phyloP scores from a whole-genome alignment of 2,329 filamentous ascomycete species.

The Scytalidium lignicola region DNA sequence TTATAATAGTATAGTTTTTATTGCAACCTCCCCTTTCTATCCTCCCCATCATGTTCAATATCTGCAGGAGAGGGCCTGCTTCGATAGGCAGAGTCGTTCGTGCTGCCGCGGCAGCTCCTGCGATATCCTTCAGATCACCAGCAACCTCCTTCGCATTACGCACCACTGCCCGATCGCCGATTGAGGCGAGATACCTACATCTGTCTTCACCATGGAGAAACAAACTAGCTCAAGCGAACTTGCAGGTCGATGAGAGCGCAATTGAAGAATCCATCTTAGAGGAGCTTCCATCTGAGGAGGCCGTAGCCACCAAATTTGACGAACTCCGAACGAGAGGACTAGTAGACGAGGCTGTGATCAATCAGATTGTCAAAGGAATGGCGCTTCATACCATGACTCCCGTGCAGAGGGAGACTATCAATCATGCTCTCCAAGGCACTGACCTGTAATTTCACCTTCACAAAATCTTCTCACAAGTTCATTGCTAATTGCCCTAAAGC shows the following conservation, averaged over 20 bases:
- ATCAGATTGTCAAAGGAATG: conserved; percentile 65
- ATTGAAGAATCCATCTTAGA: not conserved
- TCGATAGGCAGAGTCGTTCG: conserved; percentile 25
- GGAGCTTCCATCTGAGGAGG: not conserved
- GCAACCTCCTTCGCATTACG: conserved; percentile 15
- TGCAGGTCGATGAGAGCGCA: conserved; percentile 4
- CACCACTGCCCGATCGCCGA: conserved; percentile 8
- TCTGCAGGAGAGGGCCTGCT: conserved; percentile 27
- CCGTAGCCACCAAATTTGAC: conserved; percentile 24
- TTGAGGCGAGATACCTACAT: conserved; percentile 23
- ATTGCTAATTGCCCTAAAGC: conserved; percentile 36
- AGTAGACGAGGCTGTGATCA: conserved; percentile 26
- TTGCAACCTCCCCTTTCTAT: not conserved
- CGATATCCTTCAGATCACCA: conserved; percentile 21
- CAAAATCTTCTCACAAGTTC: not conserved
- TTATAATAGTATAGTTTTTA: not conserved
- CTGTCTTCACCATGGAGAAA: conserved; percentile 17
- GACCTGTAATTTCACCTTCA: conserved; percentile 25
- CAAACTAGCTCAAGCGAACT: conserved; percentile 6
- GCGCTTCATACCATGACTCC: conserved; percentile 81
- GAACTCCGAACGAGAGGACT: conserved; percentile 23
- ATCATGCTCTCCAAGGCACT: conserved; percentile 63
- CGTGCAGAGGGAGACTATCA: conserved; percentile 81
- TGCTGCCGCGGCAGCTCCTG: conserved; percentile 14
- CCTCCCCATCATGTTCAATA: conserved; percentile 23